Evolutionary conservation across 1,139 yeast genomes (phyloP), one percentile per base, ranked within the genome.

Genomic region (Cylindricascospora bacillispora): DNA sequence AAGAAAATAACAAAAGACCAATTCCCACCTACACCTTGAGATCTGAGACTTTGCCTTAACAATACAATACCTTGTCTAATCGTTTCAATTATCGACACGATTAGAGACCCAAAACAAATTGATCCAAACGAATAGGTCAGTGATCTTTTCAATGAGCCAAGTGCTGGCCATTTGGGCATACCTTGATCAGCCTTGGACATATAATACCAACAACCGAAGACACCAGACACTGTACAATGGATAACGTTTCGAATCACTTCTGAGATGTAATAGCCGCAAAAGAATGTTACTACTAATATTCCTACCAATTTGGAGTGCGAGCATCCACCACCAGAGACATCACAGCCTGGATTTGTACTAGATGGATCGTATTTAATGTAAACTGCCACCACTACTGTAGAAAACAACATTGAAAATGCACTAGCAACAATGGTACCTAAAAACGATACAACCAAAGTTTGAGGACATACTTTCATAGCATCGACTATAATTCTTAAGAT

Each of bases 171-270:
- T 43, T 57, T 67, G 21, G 94, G 94, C 61, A 76, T 65, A 4
- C 93, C 93, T 46, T 78, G 80, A 47, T 78, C 86, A 2, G 85
- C 69, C 39, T 66, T 67, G 26, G 82, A 69, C 50, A 80, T 63
- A 53, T 79, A 85, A 56, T 82, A 85, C 95, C 95, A 85, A 4
- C 92, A 71, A 13, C 95, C 95, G 51, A 70, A 86, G 21, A 85
- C 72, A 20, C 95, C 95, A 15, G 89, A 67, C 35, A 83, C 75
- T 1, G 89, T 74, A 24, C 79, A 80, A 50, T 86, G 94, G 33
- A 85, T 75, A n/a, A 81, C 69, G 46, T 80, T 83, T 57, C 75
- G 74, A 39, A 82, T 64, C 16, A 85, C 93, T 54, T 85, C 95
- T 7, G 92, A 66, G 37, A 83, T 78, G 54, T 77, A 81, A 49